Evolutionary conservation across 805 yeast species (phyloP).

Genomic region (Barnettozyma californica): DNA sequence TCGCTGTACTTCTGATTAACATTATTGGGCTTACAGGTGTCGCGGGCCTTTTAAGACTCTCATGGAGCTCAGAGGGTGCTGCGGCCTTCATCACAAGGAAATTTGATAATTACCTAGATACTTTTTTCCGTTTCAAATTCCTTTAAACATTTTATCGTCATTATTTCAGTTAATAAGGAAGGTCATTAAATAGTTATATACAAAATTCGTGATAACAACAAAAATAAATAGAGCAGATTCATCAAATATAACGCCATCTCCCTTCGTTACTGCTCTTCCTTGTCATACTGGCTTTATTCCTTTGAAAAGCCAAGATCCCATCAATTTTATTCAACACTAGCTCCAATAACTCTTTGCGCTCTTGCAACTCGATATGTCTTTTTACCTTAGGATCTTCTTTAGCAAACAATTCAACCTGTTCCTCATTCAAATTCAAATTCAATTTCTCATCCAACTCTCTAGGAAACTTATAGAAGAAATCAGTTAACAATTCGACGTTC

Average conservation of each 20-base stretch:
- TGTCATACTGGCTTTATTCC: slow-evolving; percentile 16
- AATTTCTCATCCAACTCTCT: slow-evolving; percentile 81
- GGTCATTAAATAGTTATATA: not conserved
- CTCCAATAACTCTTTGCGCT: slow-evolving; percentile 83
- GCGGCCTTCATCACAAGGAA: slow-evolving; percentile 15
- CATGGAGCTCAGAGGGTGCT: slow-evolving; percentile 1
- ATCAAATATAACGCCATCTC: slow-evolving; percentile 7
- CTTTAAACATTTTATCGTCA: slow-evolving; percentile 1
- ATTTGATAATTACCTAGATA: slow-evolving; percentile 17
- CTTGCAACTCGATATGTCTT: slow-evolving; percentile 88
- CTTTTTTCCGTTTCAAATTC: slow-evolving; percentile 5
- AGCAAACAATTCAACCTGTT: slow-evolving; percentile 84
- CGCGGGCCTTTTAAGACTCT: slow-evolving; percentile 30
- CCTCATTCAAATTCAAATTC: slow-evolving; percentile 55
- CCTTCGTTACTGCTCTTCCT: slow-evolving; percentile 1
- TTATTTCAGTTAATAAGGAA: not conserved
- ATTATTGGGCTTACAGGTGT: slow-evolving; percentile 31
- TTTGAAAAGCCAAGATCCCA: slow-evolving; percentile 35
- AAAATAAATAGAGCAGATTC: not conserved
- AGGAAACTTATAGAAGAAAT: slow-evolving; percentile 94
- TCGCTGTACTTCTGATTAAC: slow-evolving; percentile 40
- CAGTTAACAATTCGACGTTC: slow-evolving; percentile 90
- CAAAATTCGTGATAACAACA: not conserved
- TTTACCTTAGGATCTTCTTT: slow-evolving; percentile 86
- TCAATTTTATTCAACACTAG: slow-evolving; percentile 83